These are phyloP conservation scores for Casaregolazyma lundiana DNA, from an alignment of 1,139 yeast genomes.

Conservation along the genomic window DNA sequence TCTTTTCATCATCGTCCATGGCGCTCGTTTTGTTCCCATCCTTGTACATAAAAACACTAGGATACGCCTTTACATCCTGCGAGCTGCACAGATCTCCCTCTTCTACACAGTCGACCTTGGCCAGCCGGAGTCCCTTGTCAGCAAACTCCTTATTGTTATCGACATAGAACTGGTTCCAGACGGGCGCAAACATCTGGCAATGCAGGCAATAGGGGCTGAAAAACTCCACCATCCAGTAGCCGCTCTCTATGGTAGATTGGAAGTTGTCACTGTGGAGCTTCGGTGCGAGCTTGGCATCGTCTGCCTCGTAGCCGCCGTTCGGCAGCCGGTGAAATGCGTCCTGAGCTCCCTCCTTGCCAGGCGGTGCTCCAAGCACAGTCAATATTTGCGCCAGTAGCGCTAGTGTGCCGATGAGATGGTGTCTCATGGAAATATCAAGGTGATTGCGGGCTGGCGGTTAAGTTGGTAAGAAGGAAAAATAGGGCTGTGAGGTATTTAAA, in stretches of 20 bases:
- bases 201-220: constrained; percentile 41
- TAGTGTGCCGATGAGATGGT: neutral
- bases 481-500: no score
- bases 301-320: constrained; percentile 17
- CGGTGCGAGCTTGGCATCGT: constrained; percentile 37
- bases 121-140: constrained; percentile 32
- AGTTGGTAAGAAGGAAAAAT: neutral
- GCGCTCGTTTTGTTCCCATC: constrained; percentile 33
- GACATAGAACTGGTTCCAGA: constrained; percentile 32
- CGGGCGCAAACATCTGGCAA: constrained; percentile 37
- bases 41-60: constrained; percentile 32
- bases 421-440: neutral
- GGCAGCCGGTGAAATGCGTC: constrained; percentile 9
- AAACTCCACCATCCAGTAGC: constrained; percentile 39
- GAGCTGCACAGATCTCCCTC: constrained; percentile 38
- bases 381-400: neutral
- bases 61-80: constrained; percentile 31
- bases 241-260: constrained; percentile 20
- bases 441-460: no score
- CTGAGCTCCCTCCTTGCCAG: neutral
- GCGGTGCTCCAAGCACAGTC: constrained; percentile 5
- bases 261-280: constrained; percentile 18
- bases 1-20: constrained; percentile 19
- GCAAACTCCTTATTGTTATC: constrained; percentile 21
- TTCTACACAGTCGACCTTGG: constrained; percentile 37